Evolutionary conservation across 1,284 basidiomycete species (phyloP), one percentile per base, ranked within the genome.

Genomic region (Fomitopsis betulina): DNA sequence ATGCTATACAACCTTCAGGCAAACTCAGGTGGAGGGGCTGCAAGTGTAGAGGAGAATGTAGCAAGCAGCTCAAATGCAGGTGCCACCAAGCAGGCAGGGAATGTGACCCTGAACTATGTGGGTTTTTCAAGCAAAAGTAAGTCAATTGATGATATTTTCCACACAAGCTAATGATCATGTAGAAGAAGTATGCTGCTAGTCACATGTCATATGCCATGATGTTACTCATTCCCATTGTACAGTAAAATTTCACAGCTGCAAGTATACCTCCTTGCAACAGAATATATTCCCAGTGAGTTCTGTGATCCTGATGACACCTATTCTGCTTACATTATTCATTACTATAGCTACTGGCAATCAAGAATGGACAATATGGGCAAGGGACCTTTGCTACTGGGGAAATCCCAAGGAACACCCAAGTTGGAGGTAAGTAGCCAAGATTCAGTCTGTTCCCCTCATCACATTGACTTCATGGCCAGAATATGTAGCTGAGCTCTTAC

Each of bases 401-500:
- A 0, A 77, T 74, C 8, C 60, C 59, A 15, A 58, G 63, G 27
- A 63, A 61, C 13, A 70, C 72, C 25, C 66, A 74, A 40, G 72
- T 82, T 58, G 70, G 72, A 64, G 81, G 80, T 79, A 54, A 55
- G 63, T 53, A 5, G 42, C 9, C 32, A 3, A 23, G 3, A 40
- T 55, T 30, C 61, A 27, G n/a, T 3, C 40, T 38, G 37, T 32
- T 32, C 33, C 33, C 15, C 17, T 53, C 35, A 39, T 15, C 25
- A 23, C 6, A 42, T 33, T 49, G 23, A 38, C 2, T 39, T 9
- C 47, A 25, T 59, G 32, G 35, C 17, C 37, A 82, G 80, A 82
- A 62, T 82, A 82, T 56, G 55, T 72, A 5, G 76, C 78, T 10
- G 79, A 83, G 59, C 30, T 75, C 3, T 71, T 76, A n/a, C 67